Percentiles rank a stretch among this genome's conserved stretches.
These are phyloP conservation scores for Nitzschia putrida DNA, from an alignment of 108 stramenopile genomes.

Conservation along the genomic window DNA sequence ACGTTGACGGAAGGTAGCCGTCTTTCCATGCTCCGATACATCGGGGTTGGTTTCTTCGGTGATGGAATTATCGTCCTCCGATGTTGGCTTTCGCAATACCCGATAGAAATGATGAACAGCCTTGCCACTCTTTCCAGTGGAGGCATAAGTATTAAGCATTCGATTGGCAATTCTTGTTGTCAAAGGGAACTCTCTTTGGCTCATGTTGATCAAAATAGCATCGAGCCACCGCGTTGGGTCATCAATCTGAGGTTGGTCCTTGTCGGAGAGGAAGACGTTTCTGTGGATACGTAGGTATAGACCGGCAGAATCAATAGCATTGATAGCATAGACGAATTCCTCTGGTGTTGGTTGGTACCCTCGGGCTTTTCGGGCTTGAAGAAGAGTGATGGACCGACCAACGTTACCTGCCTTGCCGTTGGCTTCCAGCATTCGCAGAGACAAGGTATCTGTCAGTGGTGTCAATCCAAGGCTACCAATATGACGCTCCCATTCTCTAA, in stretches of 20 bases:
- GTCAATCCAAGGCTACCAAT: slow-evolving; percentile 66
- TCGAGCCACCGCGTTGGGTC: slow-evolving; percentile 87
- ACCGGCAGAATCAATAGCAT: slow-evolving; percentile 65
- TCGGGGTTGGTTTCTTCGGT: slow-evolving; percentile 15
- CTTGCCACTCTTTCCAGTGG: slow-evolving; percentile 66
- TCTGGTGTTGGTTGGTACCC: slow-evolving; percentile 50
- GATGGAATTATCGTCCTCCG: slow-evolving; percentile 11
- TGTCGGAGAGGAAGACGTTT: slow-evolving; percentile 66
- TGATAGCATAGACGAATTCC: slow-evolving; percentile 70
- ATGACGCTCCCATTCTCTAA: slow-evolving; percentile 68
- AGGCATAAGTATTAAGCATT: slow-evolving; percentile 71
- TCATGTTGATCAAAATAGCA: slow-evolving; percentile 85
- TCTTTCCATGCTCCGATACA: slow-evolving; percentile 1
- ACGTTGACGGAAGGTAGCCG: slow-evolving; percentile 33
- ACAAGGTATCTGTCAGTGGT: slow-evolving; percentile 61
- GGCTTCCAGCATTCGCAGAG: slow-evolving; percentile 74
- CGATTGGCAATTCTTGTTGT: slow-evolving; percentile 61
- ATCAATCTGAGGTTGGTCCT: slow-evolving; percentile 72
- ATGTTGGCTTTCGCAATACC: slow-evolving; percentile 49
- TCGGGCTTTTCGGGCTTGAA: slow-evolving; percentile 58
- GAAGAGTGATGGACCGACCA: slow-evolving; percentile 62
- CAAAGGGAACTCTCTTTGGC: slow-evolving; percentile 66
- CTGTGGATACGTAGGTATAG: slow-evolving; percentile 53
- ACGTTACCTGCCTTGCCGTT: slow-evolving; percentile 86
- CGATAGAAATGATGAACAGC: slow-evolving; percentile 80